Conservation (phyloP, 2,329 filamentous ascomycete species). For the Aspergillus phoenicis region DNA sequence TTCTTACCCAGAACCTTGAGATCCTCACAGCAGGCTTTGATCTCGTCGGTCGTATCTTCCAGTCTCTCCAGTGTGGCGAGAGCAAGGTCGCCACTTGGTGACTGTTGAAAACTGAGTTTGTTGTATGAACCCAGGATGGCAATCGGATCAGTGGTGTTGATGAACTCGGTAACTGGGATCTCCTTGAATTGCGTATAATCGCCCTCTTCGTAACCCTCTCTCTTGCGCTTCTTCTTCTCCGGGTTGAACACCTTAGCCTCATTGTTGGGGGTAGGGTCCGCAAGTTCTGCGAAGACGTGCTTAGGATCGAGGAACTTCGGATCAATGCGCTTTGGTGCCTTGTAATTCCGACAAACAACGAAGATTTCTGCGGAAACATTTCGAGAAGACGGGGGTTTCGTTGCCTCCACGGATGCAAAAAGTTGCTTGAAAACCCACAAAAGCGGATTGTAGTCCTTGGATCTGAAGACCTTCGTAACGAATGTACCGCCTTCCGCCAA, state of each 20-base stretch:
- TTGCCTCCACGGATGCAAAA: constrained; percentile 93
- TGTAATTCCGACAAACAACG: constrained; percentile 93
- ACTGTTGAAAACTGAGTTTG: constrained; percentile 77
- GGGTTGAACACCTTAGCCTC: constrained; percentile 98
- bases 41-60: constrained; percentile 82
- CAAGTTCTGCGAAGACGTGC: constrained; percentile 89
- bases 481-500: constrained; percentile 86
- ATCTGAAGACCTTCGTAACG: constrained; percentile 96
- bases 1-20: constrained; percentile 89
- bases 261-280: constrained; percentile 84
- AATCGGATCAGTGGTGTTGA: constrained; percentile 90
- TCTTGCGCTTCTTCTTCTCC: constrained; percentile 94
- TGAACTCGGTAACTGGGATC: constrained; percentile 84
- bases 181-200: constrained; percentile 94
- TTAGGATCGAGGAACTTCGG: constrained; percentile 88
- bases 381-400: constrained; percentile 91
- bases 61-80: constrained; percentile 83
- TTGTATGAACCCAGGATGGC: constrained; percentile 86
- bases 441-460: constrained; percentile 93
- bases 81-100: constrained; percentile 79
- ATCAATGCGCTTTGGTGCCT: constrained; percentile 90
- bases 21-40: constrained; percentile 76
- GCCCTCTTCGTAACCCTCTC: constrained; percentile 96
- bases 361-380: constrained; percentile 99
- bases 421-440: constrained; percentile 98